Evolutionary conservation across 1,284 basidiomycete species (phyloP).

Genomic region (Malassezia psittaci): DNA sequence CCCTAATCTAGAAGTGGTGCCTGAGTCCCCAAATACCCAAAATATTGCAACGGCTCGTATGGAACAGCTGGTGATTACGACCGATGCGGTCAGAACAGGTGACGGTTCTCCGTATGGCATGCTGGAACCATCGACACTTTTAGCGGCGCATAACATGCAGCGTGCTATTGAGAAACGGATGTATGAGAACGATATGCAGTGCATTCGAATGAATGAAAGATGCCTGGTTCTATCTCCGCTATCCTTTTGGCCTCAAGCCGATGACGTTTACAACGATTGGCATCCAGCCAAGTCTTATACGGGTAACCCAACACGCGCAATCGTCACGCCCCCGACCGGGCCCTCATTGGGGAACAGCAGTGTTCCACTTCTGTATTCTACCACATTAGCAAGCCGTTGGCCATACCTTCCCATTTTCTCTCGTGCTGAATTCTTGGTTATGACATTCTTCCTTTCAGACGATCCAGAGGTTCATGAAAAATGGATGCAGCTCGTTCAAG

Average conservation of each 20-base stretch:
- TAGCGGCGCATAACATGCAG: constrained; percentile 34
- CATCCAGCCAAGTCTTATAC: constrained; percentile 23
- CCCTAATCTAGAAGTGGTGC: constrained; percentile 6
- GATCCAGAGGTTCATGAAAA: neutral
- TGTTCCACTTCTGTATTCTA: constrained; percentile 32
- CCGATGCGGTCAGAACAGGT: constrained; percentile 37
- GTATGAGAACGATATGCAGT: neutral
- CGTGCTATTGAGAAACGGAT: constrained; percentile 21
- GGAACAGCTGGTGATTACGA: constrained; percentile 42
- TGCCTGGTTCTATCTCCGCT: constrained; percentile 39
- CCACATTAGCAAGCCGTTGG: constrained; percentile 39
- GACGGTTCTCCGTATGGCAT: constrained; percentile 32
- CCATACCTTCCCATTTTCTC: constrained; percentile 39
- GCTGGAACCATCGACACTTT: constrained; percentile 30
- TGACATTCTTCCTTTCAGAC: constrained; percentile 38
- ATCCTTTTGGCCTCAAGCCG: constrained; percentile 30
- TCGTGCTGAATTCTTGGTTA: constrained; percentile 38
- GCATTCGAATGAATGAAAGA: neutral
- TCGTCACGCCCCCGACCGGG: constrained; percentile 19
- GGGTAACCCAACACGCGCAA: constrained; percentile 12
- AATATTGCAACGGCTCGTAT: constrained; percentile 19
- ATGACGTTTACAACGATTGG: constrained; percentile 20
- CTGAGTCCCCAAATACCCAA: constrained; percentile 6
- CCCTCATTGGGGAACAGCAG: constrained; percentile 23
- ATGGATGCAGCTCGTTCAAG: neutral